Percentiles rank a stretch among this genome's conserved stretches.
phyloP scores from a whole-genome alignment of 352 stramenopile genomes.

The Phytophthora idaei region DNA sequence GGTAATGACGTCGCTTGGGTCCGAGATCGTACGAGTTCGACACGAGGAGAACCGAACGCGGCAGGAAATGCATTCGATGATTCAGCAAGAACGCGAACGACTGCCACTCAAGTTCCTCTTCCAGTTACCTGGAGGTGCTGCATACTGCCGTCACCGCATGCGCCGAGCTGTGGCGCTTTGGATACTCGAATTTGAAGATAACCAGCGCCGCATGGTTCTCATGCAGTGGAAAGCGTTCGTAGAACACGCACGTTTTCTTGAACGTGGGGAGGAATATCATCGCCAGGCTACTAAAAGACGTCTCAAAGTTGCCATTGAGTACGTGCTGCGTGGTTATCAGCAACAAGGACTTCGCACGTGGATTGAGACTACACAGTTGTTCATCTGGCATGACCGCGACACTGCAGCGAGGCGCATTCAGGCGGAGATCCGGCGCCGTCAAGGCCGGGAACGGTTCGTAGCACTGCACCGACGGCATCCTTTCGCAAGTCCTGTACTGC shows the following conservation, averaged over 20 bases:
- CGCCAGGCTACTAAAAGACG: conserved; percentile 60
- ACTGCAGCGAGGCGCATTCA: conserved; percentile 58
- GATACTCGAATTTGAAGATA: conserved; percentile 76
- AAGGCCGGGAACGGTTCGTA: conserved; percentile 48
- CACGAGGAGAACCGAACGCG: conserved; percentile 48
- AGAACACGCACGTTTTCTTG: conserved; percentile 57
- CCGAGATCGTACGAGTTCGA: conserved; percentile 45
- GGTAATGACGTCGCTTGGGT: conserved; percentile 52
- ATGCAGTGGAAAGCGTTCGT: conserved; percentile 86
- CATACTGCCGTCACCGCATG: conserved; percentile 80
- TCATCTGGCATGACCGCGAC: conserved; percentile 72
- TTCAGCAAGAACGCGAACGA: conserved; percentile 62
- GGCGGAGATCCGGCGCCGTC: conserved; percentile 46
- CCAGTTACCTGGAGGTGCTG: conserved; percentile 68
- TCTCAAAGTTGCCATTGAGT: conserved; percentile 69
- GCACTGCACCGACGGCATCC: conserved; percentile 46
- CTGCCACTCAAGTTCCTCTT: conserved; percentile 86
- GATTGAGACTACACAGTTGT: conserved; percentile 51
- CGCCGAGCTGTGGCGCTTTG: conserved; percentile 71
- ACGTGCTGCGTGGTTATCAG: conserved; percentile 67
- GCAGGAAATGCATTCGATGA: conserved; percentile 50
- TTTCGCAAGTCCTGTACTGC: conserved; percentile 47
- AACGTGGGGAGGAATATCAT: conserved; percentile 68
- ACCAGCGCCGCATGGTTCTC: conserved; percentile 71
- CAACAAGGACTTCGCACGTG: conserved; percentile 67